These are phyloP conservation scores for Lentinula detonsa DNA, from an alignment of 768 basidiomycete species.

Conservation along the genomic window DNA sequence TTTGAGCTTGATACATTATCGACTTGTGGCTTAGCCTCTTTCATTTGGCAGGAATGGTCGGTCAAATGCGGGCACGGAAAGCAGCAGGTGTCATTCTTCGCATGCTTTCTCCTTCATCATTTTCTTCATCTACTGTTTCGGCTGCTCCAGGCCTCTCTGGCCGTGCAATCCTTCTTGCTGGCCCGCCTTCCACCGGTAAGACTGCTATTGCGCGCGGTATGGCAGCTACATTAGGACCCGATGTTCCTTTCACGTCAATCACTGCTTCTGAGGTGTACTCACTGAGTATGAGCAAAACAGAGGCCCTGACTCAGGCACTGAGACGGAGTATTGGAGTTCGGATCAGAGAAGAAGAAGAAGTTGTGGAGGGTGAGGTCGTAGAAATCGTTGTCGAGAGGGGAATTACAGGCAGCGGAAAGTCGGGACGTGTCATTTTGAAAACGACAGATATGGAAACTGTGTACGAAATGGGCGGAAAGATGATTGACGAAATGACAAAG, in stretches of 20 bases:
- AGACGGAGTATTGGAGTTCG: slow-evolving; percentile 94
- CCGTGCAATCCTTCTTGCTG: slow-evolving; percentile 93
- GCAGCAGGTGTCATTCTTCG: slow-evolving; percentile 96
- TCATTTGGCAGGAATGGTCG: slow-evolving; percentile 75
- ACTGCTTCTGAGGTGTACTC: slow-evolving; percentile 98
- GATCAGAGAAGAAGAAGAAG: slow-evolving; percentile 95
- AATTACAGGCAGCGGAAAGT: slow-evolving; percentile 95
- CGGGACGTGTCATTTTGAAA: slow-evolving; percentile 95
- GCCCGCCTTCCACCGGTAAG: slow-evolving; percentile 95
- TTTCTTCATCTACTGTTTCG: neutral
- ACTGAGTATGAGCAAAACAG: slow-evolving; percentile 96
- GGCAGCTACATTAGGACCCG: slow-evolving; percentile 90
- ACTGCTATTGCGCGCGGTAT: slow-evolving; percentile 99
- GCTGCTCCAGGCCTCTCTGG: slow-evolving; percentile 87
- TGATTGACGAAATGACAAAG: slow-evolving; percentile 96
- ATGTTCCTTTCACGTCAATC: slow-evolving; percentile 98
- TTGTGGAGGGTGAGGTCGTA: slow-evolving; percentile 97
- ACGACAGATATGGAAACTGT: slow-evolving; percentile 99
- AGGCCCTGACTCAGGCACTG: slow-evolving; percentile 95
- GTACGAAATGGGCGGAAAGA: slow-evolving; percentile 97
- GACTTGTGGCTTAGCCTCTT: neutral
- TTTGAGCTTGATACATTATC: neutral
- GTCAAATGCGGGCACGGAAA: slow-evolving; percentile 92
- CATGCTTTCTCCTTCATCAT: slow-evolving; percentile 55
- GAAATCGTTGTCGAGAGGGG: slow-evolving; percentile 98